Conservation (phyloP, 129 eudicot genomes). For the Apium graveolens region DNA sequence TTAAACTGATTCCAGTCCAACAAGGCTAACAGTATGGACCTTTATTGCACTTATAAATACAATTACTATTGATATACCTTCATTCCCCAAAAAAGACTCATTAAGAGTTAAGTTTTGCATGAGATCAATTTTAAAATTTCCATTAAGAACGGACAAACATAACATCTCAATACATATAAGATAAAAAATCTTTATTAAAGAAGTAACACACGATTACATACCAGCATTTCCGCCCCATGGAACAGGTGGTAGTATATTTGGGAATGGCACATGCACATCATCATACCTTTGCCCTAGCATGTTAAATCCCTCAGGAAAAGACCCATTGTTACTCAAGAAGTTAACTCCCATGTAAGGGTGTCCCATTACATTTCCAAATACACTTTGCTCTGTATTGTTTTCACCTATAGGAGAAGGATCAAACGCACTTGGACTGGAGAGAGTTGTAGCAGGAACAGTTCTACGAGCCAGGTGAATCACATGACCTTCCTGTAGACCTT, state of each 20-base stretch:
- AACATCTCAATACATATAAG: not conserved
- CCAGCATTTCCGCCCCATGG: constrained; percentile 37
- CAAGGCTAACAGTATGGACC: not conserved
- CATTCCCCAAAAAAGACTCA: not conserved
- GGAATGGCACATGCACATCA: constrained; percentile 70
- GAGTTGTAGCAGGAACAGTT: not conserved
- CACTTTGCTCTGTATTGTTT: too few species aligned
- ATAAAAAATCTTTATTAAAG: not conserved
- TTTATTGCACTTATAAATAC: not conserved
- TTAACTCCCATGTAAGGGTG: constrained; percentile 55
- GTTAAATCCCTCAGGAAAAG: too few species aligned
- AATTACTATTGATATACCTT: not conserved
- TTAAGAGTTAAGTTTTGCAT: too few species aligned
- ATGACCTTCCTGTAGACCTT: not conserved
- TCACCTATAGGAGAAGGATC: constrained; percentile 21
- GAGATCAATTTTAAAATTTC: too few species aligned
- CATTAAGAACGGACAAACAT: not conserved
- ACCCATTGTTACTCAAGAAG: too few species aligned
- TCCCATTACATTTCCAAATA: constrained; percentile 52
- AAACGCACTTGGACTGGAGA: constrained; percentile 8
- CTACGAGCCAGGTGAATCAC: not conserved
- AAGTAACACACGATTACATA: not conserved
- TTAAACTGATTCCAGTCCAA: not conserved
- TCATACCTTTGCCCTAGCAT: too few species aligned
- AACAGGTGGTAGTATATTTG: constrained; percentile 84